Evolutionary conservation across 352 stramenopile species (phyloP), one percentile per base, ranked within the genome.

Genomic region (Bremia lactucae): DNA sequence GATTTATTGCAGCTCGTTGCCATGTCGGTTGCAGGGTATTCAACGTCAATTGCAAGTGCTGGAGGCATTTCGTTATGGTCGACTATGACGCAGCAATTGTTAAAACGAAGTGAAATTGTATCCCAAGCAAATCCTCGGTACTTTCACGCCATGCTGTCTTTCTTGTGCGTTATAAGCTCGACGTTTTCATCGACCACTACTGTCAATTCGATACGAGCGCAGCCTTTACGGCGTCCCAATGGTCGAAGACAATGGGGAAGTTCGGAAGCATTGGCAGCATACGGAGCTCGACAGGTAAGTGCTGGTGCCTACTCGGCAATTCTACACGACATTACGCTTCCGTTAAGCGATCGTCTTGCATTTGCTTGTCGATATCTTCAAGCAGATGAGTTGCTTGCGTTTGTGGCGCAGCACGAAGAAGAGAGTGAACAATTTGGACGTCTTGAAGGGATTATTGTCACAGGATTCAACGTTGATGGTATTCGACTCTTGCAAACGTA

Each of bases 331-430:
- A 55, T 74, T 18, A 80, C 72, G 6, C 62, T 97, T 7, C 79
- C 77, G 24, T 62, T 97, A 23, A 85, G 77, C 34, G 91, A 97
- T 55, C 67, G 88, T 15, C 58, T 96, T 20, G 91, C 77, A 5
- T 96, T 97, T 60, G 84, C 87, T 4, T 97, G 85, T 48, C 79
- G 85, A 0, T 97, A 92, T 46, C 55, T 97, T 5, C 54, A 74
- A n/a, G 62, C 68, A 6, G 59, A 87, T 13, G 74, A 95, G n/a
- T 61, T 97, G 6, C 59, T 78, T 13, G 54, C 61, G 10, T 96
- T 95, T 55, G 62, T 97, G 5, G 49, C 67, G 39, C 62, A 68
- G 14, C 81, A 75, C 19, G 70, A 95, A 45, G 64, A 83, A 20
- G 79, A 85, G 23, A 97, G 86, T 45, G 63, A 85, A 28, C 56